A percentile compares a stretch with the other conserved stretches of the same genome.
These are phyloP conservation scores for Suillus variegatus DNA, from an alignment of 768 basidiomycete species.

Conservation along the genomic window DNA sequence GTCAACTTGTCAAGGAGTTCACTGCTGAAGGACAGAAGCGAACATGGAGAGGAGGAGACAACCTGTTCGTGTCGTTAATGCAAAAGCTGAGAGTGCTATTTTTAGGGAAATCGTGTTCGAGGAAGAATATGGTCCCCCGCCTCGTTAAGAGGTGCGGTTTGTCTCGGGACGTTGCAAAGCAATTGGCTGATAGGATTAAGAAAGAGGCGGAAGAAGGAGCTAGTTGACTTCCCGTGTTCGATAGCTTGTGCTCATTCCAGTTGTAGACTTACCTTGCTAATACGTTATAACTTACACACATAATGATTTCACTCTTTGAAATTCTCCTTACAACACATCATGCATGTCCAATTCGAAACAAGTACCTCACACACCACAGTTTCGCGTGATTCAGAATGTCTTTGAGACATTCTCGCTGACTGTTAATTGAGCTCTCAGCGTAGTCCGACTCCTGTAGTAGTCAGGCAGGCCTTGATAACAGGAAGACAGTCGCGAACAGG, in stretches of 20 bases:
- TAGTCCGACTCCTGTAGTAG: too few relatives aligned
- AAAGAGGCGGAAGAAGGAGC: neutral
- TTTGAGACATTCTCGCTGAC: too few relatives aligned
- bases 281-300: neutral
- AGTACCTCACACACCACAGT: too few relatives aligned
- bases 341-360: too few relatives aligned
- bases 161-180: conserved; percentile 25
- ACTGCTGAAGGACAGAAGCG: conserved; percentile 24
- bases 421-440: too few relatives aligned
- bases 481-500: too few relatives aligned
- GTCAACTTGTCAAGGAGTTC: conserved; percentile 19
- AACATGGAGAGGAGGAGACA: conserved; percentile 22
- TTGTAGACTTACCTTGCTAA: neutral
- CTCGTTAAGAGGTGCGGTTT: conserved; percentile 29
- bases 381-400: too few relatives aligned
- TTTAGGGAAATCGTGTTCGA: conserved; percentile 18
- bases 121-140: conserved; percentile 22
- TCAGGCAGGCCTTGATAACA: too few relatives aligned
- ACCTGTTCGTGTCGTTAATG: conserved; percentile 14
- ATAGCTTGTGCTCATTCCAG: neutral
- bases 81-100: conserved; percentile 19
- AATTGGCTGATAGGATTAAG: conserved; percentile 8
- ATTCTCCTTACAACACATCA: too few relatives aligned
- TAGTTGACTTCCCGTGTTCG: neutral
- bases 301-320: too few relatives aligned